Percentiles rank a stretch among this genome's conserved stretches.
Evolutionary conservation across 371 early-diverging fungal genomes (phyloP).

Genomic region (Saksenaea vasiformis): DNA sequence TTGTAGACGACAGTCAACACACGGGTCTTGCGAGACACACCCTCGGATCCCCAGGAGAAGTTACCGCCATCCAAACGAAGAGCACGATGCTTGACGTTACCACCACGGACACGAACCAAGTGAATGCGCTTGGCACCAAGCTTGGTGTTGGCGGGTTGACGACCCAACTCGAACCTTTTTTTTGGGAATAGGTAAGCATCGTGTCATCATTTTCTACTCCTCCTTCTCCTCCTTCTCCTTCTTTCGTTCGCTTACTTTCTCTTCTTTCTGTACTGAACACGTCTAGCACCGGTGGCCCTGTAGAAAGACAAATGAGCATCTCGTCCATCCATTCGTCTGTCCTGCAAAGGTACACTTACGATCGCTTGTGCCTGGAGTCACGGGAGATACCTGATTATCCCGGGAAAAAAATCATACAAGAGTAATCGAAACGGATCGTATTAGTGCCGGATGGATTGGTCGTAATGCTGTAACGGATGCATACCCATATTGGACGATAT

Average conservation of each 20-base stretch:
- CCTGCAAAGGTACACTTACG: not conserved
- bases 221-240: no score
- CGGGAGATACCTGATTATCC: not conserved
- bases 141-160: conserved; percentile 97
- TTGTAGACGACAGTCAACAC: conserved; percentile 97
- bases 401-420: not conserved
- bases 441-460: not conserved
- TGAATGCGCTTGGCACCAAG: conserved; percentile 95
- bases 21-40: conserved; percentile 89
- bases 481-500: conserved; percentile 6
- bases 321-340: not conserved
- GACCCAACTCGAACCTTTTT: conserved; percentile 94
- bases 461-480: conserved; percentile 1
- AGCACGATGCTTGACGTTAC: conserved; percentile 96
- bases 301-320: not conserved
- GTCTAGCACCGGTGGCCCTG: conserved; percentile 1
- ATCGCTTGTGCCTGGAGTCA: conserved; percentile 6
- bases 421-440: not conserved
- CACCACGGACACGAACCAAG: conserved; percentile 95
- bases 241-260: not conserved
- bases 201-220: not conserved
- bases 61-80: conserved; percentile 94
- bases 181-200: not conserved
- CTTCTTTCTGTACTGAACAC: conserved; percentile 5
- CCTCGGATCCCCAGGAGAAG: conserved; percentile 95